A percentile compares a stretch with the other conserved stretches of the same genome.
Evolutionary conservation across 108 stramenopile genomes (phyloP).

Genomic region (Discostella stelligeroides): DNA sequence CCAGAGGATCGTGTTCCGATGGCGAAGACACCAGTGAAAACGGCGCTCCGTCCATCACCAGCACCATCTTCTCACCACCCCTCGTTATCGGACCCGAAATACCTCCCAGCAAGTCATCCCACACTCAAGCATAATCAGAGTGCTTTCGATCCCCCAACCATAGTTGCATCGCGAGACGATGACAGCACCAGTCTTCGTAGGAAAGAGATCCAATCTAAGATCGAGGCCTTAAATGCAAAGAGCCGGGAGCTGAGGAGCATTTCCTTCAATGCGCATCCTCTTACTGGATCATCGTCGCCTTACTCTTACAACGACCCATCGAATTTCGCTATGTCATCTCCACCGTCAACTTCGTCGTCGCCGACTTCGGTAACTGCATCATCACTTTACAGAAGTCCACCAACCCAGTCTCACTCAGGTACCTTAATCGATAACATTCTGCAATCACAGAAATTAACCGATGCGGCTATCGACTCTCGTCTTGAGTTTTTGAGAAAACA

Average conservation of each 20-base stretch:
- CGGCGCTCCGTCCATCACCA: no score
- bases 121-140: no score
- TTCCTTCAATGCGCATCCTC: not conserved
- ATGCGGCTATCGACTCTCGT: constrained; percentile 8
- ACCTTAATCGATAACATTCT: not conserved
- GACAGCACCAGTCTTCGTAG: not conserved
- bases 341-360: not conserved
- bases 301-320: not conserved
- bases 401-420: not conserved
- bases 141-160: no score
- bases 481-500: constrained; percentile 14
- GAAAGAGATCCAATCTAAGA: constrained; percentile 1
- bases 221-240: constrained; percentile 20
- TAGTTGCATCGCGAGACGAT: not conserved
- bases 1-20: no score
- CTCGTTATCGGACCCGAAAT: no score
- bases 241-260: constrained; percentile 9
- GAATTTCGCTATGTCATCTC: not conserved
- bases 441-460: not conserved
- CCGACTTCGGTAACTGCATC: not conserved
- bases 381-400: not conserved
- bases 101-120: no score
- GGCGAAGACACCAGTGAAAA: no score
- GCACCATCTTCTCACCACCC: no score
- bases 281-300: not conserved